Evolutionary conservation across 257 asterid species (phyloP), one percentile per base, ranked within the genome.

Genomic region (Penstemon newberryi): DNA sequence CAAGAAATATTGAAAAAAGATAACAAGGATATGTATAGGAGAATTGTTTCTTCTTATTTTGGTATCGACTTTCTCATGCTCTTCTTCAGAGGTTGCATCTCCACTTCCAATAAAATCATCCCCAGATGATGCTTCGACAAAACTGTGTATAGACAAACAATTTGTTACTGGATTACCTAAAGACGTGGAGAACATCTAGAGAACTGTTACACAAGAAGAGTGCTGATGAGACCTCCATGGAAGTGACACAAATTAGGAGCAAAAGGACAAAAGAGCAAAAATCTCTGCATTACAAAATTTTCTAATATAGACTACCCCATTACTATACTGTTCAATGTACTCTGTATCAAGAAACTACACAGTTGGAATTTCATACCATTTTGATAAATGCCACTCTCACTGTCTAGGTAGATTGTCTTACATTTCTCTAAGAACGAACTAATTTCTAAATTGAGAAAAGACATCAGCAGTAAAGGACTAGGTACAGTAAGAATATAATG

Each of bases 91-190:
- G 6, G 77, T 77, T 74, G 76, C 91, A 6, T 58, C 73, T 49
- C 51, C 85, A 60, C 64, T 66, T 52, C 71, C 86, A 38, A 66
- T 53, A 59, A 82, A 64, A 81, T 82, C 89, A 71, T 86, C 95
- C 63, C 79, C 95, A 55, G 95, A 80, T 63, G 91, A 85, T 46
- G 64, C 72, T 75, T 86, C 97, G 62, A 83, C 81, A 81, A 86
- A 91, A 73, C 97, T 89, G 85, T 73, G 61, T 50, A 70, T 5
- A 69, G 47, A 75, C 47, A 63, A 6, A 40, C 10, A 40, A 51
- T n/a, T 59, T 63, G 73, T 77, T 63, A 51, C 54, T 50, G 51
- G 61, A 46, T 56, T 51, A 69, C 40, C 37, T 47, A 36, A 12
- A 63, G 60, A 75, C 47, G n/a, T 41, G 2, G 39, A 63, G 56